A percentile compares a stretch with the other conserved stretches of the same genome.
Conservation (phyloP, 805 yeast species). For the Ogataea naganishii region DNA sequence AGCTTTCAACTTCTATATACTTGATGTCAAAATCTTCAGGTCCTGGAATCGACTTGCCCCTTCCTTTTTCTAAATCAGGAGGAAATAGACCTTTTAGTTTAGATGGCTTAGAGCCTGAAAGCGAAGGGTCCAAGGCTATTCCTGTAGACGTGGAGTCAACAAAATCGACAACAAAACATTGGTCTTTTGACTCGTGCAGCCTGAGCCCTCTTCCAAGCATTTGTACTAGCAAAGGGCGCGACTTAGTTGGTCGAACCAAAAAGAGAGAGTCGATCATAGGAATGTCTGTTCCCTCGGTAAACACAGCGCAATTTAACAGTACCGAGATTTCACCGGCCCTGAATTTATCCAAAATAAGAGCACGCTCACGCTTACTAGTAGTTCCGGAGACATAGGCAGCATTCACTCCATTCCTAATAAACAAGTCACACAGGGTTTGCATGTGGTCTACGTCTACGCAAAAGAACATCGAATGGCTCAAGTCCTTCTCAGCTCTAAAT, state of each 20-base stretch:
- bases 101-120: constrained; percentile 5
- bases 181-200: constrained; percentile 45
- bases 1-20: constrained; percentile 20
- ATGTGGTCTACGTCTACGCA: constrained; percentile 72
- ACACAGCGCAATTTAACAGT: constrained; percentile 77
- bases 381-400: constrained; percentile 67
- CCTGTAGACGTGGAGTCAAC: constrained; percentile 44
- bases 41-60: background rate
- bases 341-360: constrained; percentile 46
- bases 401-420: constrained; percentile 51
- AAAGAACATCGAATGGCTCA: constrained; percentile 65
- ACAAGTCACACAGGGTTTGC: constrained; percentile 37
- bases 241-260: constrained; percentile 73
- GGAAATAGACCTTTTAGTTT: constrained; percentile 9
- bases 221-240: constrained; percentile 63
- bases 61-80: constrained; percentile 1
- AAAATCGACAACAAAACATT: constrained; percentile 72
- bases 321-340: constrained; percentile 57
- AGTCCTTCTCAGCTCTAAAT: constrained; percentile 26
- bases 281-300: constrained; percentile 93
- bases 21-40: constrained; percentile 11
- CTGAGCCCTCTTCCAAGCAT: constrained; percentile 91
- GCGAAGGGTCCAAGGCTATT: constrained; percentile 14
- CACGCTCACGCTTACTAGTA: constrained; percentile 47
- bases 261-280: constrained; percentile 80